These are phyloP conservation scores for Lyophyllum atratum DNA, from an alignment of 768 basidiomycete species.

Conservation along the genomic window DNA sequence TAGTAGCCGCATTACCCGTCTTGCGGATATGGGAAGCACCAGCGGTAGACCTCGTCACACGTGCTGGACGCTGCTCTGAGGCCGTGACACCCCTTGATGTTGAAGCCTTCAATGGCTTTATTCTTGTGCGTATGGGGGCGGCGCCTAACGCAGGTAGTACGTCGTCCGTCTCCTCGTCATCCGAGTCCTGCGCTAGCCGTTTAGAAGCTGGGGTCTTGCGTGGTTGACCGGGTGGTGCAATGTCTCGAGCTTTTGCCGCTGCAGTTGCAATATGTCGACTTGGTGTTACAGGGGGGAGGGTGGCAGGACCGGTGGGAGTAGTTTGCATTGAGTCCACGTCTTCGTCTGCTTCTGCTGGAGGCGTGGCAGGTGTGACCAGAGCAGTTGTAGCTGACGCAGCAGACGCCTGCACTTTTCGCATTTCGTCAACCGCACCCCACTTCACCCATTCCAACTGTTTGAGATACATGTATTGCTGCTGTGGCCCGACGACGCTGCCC, in stretches of 20 bases:
- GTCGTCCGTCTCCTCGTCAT: slow-evolving; percentile 66
- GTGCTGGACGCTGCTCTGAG: slow-evolving; percentile 72
- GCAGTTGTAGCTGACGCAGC: slow-evolving; percentile 38
- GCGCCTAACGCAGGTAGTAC: slow-evolving; percentile 63
- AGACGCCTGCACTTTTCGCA: slow-evolving; percentile 50
- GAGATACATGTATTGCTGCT: slow-evolving; percentile 93
- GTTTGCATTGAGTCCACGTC: slow-evolving; percentile 48
- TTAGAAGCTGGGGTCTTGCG: slow-evolving; percentile 86
- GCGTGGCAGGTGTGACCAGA: slow-evolving; percentile 74
- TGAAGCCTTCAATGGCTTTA: slow-evolving; percentile 40
- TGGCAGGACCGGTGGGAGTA: slow-evolving; percentile 36
- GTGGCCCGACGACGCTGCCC: slow-evolving; percentile 89
- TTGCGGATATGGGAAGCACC: slow-evolving; percentile 56
- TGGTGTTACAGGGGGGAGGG: slow-evolving; percentile 78
- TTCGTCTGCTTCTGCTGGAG: slow-evolving; percentile 77
- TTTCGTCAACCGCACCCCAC: slow-evolving; percentile 88
- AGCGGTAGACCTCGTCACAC: slow-evolving; percentile 73
- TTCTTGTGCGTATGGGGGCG: slow-evolving; percentile 43
- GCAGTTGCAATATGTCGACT: slow-evolving; percentile 74
- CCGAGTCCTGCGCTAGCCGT: slow-evolving; percentile 66
- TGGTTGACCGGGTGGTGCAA: slow-evolving; percentile 80
- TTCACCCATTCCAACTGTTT: slow-evolving; percentile 94
- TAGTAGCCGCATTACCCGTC: slow-evolving; percentile 39
- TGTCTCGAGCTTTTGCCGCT: slow-evolving; percentile 67
- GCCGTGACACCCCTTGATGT: slow-evolving; percentile 52